A percentile compares a stretch with the other conserved stretches of the same genome.
Conservation (phyloP, 2,329 filamentous ascomycete species). For the Microdochium bolleyi region DNA sequence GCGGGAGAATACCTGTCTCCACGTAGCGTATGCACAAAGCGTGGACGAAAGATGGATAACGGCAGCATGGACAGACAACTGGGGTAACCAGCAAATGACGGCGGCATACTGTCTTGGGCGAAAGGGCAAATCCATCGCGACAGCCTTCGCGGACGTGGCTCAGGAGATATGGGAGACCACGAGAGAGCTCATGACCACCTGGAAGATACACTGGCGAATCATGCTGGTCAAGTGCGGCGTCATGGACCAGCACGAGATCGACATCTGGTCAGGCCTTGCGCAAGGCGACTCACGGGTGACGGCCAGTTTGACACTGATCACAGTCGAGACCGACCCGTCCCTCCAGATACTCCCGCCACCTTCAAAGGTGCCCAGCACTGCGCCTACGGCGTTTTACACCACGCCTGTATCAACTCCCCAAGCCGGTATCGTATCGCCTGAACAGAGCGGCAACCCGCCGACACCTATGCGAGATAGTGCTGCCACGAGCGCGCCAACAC, state of each 20-base stretch:
- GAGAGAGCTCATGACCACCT: slow-evolving; percentile 59
- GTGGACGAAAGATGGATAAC: slow-evolving; percentile 72
- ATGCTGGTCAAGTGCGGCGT: slow-evolving; percentile 64
- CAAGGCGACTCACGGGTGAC: slow-evolving; percentile 41
- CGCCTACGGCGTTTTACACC: slow-evolving; percentile 38
- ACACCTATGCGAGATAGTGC: slow-evolving; percentile 34
- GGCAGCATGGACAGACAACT: slow-evolving; percentile 73
- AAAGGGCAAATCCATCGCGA: slow-evolving; percentile 42
- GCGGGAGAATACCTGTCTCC: slow-evolving; percentile 72
- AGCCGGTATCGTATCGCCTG: slow-evolving; percentile 50
- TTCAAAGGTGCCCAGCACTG: slow-evolving; percentile 36
- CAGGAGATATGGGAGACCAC: slow-evolving; percentile 75
- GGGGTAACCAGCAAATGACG: slow-evolving; percentile 64
- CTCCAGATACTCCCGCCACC: slow-evolving; percentile 53
- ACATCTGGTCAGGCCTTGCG: slow-evolving; percentile 47
- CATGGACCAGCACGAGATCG: slow-evolving; percentile 59
- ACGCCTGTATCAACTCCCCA: slow-evolving; percentile 66
- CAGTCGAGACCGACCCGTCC: slow-evolving; percentile 57
- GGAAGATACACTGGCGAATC: slow-evolving; percentile 69
- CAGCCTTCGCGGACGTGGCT: slow-evolving; percentile 54
- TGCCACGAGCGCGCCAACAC: slow-evolving; percentile 33
- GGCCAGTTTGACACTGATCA: slow-evolving; percentile 50
- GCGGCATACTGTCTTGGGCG: slow-evolving; percentile 65
- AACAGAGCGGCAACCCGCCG: slow-evolving; percentile 43
- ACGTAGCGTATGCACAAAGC: slow-evolving; percentile 71